Conservation (phyloP, 371 early-diverging fungal species). For the Rhizomucor miehei region DNA sequence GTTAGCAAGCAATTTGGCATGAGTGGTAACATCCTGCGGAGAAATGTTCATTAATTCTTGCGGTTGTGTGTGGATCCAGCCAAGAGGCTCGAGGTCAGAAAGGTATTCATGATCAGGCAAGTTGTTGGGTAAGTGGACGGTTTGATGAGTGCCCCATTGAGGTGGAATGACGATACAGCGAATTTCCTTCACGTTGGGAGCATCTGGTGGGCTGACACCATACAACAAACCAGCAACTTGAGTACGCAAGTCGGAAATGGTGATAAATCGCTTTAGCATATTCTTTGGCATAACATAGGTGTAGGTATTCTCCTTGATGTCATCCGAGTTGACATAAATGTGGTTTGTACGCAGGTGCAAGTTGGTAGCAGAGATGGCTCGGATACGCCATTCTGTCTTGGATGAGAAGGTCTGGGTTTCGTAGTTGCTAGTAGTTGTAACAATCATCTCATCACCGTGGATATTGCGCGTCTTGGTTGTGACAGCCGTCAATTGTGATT, state of each 20-base stretch:
- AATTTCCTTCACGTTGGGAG: constrained; percentile 95
- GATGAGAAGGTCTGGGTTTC: constrained; percentile 96
- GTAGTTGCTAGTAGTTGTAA: constrained; percentile 96
- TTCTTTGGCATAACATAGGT: constrained; percentile 98
- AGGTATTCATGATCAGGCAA: constrained; percentile 91
- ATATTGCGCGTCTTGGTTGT: constrained; percentile 96
- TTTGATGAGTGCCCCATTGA: constrained; percentile 95
- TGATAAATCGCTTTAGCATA: constrained; percentile 92
- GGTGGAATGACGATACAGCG: constrained; percentile 94
- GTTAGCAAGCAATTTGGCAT: constrained; percentile 84
- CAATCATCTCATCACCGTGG: constrained; percentile 98
- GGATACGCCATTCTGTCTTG: constrained; percentile 98
- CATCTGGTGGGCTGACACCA: constrained; percentile 91
- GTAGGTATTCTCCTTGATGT: constrained; percentile 84
- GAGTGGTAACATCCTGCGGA: constrained; percentile 90
- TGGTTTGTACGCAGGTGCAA: constrained; percentile 94
- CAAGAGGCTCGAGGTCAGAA: constrained; percentile 91
- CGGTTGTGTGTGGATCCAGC: constrained; percentile 98
- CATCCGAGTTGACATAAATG: constrained; percentile 93
- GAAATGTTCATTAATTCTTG: constrained; percentile 89
- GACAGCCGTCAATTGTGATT: constrained; percentile 90
- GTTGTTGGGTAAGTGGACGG: constrained; percentile 86
- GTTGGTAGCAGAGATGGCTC: constrained; percentile 94
- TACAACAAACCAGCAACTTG: constrained; percentile 95
- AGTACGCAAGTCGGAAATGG: constrained; percentile 92